These are phyloP conservation scores for Syzygium grande DNA, from an alignment of 345 rosid genomes.

Conservation along the genomic window DNA sequence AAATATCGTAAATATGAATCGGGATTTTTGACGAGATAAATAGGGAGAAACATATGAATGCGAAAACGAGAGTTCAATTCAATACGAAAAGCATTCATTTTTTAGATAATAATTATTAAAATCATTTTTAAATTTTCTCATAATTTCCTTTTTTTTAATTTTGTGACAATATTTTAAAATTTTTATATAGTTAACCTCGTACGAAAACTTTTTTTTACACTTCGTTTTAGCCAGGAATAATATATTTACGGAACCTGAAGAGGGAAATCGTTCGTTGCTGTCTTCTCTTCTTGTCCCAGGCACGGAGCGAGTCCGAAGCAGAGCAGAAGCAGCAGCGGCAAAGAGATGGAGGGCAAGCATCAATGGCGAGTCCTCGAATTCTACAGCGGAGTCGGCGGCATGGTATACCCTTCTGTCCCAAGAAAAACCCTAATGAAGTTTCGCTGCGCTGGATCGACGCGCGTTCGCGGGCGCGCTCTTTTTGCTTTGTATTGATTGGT, in stretches of 20 bases:
- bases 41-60: not conserved
- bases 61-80: rapidly evolving
- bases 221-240: not conserved
- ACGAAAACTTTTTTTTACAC: not conserved
- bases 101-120: not conserved
- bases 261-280: not conserved
- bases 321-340: not conserved
- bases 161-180: not conserved
- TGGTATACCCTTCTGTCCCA: constrained; percentile 32
- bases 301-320: not conserved
- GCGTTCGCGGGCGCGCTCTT: not conserved
- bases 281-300: not conserved
- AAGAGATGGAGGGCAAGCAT: constrained; percentile 9
- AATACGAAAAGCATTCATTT: rapidly evolving
- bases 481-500: not conserved
- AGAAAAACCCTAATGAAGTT: not conserved
- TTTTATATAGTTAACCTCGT: not conserved
- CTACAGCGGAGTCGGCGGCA: constrained; percentile 89
- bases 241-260: not conserved
- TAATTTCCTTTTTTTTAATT: not conserved
- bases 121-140: no score
- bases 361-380: constrained; percentile 87
- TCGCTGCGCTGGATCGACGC: not conserved
- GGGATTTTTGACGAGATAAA: no score
- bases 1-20: no score